These are phyloP conservation scores for Carex littledalei DNA, from an alignment of 176 grass and related monocot genomes.

Conservation along the genomic window DNA sequence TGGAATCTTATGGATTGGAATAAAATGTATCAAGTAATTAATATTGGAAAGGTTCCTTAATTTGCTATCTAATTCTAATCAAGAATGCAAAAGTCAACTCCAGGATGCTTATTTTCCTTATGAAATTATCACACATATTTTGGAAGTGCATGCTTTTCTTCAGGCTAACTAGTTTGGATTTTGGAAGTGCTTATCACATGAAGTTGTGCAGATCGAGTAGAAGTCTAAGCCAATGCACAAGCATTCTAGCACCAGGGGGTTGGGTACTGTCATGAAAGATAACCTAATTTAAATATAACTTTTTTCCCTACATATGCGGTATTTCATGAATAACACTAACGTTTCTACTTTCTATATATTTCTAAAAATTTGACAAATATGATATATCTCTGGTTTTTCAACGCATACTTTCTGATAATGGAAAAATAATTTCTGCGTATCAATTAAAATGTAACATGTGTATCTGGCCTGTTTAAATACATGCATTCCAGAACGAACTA, in stretches of 20 bases:
- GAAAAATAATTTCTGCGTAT: too few relatives aligned
- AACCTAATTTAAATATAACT: too few relatives aligned
- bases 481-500: too few relatives aligned
- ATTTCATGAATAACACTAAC: too few relatives aligned
- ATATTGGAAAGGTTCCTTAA: background rate
- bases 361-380: too few relatives aligned
- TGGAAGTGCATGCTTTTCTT: background rate
- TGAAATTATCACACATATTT: background rate
- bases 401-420: background rate
- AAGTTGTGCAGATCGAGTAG: too few relatives aligned
- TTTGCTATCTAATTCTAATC: background rate
- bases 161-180: background rate
- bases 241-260: background rate
- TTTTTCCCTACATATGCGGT: too few relatives aligned
- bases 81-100: background rate
- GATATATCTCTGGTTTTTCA: background rate
- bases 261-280: too few relatives aligned
- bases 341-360: too few relatives aligned
- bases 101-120: background rate
- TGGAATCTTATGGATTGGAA: background rate
- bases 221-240: accelerated
- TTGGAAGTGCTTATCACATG: background rate
- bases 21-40: background rate
- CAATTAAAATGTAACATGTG: too few relatives aligned
- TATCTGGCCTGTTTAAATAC: too few relatives aligned